Base-by-base conservation (phyloP, 148 eudicot genomes). In the Drosera capensis region DNA sequence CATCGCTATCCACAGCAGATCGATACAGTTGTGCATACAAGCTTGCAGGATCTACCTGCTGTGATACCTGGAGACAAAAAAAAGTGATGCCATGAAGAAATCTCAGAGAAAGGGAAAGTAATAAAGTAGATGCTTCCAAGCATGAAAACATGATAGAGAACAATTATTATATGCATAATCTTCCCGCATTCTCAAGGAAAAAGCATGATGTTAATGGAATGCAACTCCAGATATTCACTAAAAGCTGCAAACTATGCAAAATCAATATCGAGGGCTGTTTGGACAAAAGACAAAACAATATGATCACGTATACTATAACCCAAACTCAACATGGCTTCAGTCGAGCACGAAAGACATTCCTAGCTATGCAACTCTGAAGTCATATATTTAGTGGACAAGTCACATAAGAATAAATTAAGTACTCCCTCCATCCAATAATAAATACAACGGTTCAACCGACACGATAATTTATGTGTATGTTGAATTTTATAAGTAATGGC, bases 1-100 rank as follows among this genome's bases (percentile, higher is more conserved):
- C 87, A 55, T 86, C 93, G 23, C 37, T 58, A 45, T 74, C 95
- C 20, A 59, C 47, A 24, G 67, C 72, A 56, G 92, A 44, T 22
- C 79, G 78, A 68, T 78, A 68, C 61, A 66, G 60, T 53, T 75
- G 96, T 15, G 77, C 74, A 67, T 81, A 86, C 51, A 75, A 81
- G 70, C 68, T 68, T 45, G 80, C 57, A 40, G 80, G 86, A 51
- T 85, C 86, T 64, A 71, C 53, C 38, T 78, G 72, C 21, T 62
- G 94, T 20, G 56, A 83, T 22, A 75, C 37, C 29, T 13, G 47
- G n/a, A 38, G 23, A 38, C 7, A 0, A 14, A 31, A 15, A 17
- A 40, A 20, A 14, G 15, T 23, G 12, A 14, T 28, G 31, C 42
- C 36, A 35, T 25, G 23, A 18, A 12, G 8, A 42, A 17, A 16